Base-by-base conservation (phyloP, 2,329 filamentous ascomycete species). In the Pestalotiopsis sp. region DNA sequence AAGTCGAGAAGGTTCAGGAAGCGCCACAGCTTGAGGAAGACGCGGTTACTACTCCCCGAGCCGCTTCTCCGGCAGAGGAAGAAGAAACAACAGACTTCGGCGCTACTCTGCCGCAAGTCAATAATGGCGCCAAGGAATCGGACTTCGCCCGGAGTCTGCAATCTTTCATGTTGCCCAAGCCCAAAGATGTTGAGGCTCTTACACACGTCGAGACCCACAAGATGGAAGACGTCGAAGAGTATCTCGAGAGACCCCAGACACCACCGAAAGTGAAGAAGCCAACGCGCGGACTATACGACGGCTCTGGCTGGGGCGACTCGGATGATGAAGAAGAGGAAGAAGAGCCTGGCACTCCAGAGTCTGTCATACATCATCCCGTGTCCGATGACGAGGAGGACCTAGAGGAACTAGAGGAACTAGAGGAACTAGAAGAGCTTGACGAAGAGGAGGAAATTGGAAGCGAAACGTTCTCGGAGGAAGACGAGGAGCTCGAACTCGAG, bases 311-410 rank as follows among this genome's bases (percentile, higher is more conserved):
- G 86, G 86, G 87, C 9, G 84, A 87, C 52, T 82, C 84, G 24
- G 82, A 86, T 39, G 85, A 87, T 61, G 85, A 78, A 83, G 85
- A 78, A 83, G 72, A 35, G 30, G 30, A 85, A 78, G 81, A 88
- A 1, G 90, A 91, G 70, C 89, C 89, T 10, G 88, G 89, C 40
- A 97, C 94, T 7, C 94, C 95, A 14, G 92, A 94, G 63, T 98
- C 95, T 6, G 94, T 98, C 24, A 95, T 98, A 71, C 92, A 93
- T 70, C 92, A 94, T 74, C 89, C 90, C 2, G 78, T 93, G 61
- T 79, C 81, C 2, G 82, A 85, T 58, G 79, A 81, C 35, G 76
- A 77, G 20, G 73, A 77, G 24, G 79, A 81, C 20, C 68, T 17
- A 66, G 78, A 76, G 66, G 67, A 74, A n/a, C n/a, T n/a, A n/a